Percentiles rank a stretch among this genome's conserved stretches.
phyloP scores from a whole-genome alignment of 768 basidiomycete genomes.

The Lactarius sanguifluus region DNA sequence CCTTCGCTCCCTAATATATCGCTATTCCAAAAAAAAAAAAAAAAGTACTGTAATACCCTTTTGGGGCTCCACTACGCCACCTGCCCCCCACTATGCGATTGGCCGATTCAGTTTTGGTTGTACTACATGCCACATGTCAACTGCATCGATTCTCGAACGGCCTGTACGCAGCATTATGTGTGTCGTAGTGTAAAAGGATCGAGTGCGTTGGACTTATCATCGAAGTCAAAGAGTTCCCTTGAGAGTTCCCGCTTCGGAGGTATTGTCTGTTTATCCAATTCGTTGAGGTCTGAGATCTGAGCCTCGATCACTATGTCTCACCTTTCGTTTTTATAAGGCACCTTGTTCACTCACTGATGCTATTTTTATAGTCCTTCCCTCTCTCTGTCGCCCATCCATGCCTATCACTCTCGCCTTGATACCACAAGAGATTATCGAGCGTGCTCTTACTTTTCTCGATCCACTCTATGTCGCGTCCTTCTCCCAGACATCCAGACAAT shows the following conservation, averaged over 20 bases:
- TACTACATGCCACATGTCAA: too few relatives aligned
- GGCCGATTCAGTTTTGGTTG: too few relatives aligned
- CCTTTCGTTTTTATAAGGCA: slow-evolving; percentile 10
- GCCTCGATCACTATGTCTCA: neutral
- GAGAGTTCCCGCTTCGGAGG: neutral
- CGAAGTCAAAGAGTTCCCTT: neutral
- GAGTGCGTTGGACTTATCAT: neutral
- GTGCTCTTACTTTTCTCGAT: slow-evolving; percentile 55
- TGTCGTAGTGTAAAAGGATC: too few relatives aligned
- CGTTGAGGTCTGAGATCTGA: neutral
- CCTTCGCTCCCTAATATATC: too few relatives aligned
- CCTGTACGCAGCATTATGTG: too few relatives aligned
- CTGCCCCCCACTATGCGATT: too few relatives aligned
- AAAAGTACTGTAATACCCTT: too few relatives aligned
- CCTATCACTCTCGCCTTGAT: slow-evolving; percentile 31
- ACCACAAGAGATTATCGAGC: slow-evolving; percentile 60
- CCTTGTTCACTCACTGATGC: neutral
- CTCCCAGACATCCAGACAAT: slow-evolving; percentile 50
- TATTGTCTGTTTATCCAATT: neutral
- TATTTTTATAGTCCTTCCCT: slow-evolving; percentile 2
- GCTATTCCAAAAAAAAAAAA: too few relatives aligned
- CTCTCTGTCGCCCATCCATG: neutral
- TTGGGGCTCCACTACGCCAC: too few relatives aligned
- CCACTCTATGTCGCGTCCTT: slow-evolving; percentile 57
- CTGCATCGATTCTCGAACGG: too few relatives aligned